Percentiles rank a stretch among this genome's conserved stretches.
Evolutionary conservation across 495 filamentous ascomycete species (phyloP).

Genomic region (Terfezia claveryi): DNA sequence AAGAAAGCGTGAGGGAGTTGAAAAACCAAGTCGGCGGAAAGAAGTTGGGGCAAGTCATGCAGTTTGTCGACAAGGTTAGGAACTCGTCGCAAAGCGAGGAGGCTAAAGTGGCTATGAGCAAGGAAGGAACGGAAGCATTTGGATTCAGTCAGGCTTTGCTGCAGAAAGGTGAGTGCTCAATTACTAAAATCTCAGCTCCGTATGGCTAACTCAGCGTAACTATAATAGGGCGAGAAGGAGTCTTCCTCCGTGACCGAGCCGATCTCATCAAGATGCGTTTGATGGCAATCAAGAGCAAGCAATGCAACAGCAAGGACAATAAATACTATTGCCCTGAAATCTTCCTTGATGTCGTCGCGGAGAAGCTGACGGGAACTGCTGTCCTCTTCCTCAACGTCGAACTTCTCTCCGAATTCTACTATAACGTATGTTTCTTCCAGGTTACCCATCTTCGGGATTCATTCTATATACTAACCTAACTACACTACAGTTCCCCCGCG

Average conservation of each 20-base stretch:
- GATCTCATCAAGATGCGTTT: slow-evolving; percentile 81
- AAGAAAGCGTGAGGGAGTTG: slow-evolving; percentile 49
- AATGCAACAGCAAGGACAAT: slow-evolving; percentile 60
- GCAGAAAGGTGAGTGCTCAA: slow-evolving; percentile 38
- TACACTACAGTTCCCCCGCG: slow-evolving; percentile 48
- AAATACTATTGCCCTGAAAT: slow-evolving; percentile 95
- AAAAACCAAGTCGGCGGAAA: slow-evolving; percentile 52
- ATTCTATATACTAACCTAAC: not conserved
- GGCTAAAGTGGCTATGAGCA: slow-evolving; percentile 60
- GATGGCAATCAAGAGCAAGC: slow-evolving; percentile 60
- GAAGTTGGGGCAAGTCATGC: slow-evolving; percentile 73
- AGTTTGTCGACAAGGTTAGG: slow-evolving; percentile 70
- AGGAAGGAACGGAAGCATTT: slow-evolving; percentile 63
- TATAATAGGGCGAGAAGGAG: slow-evolving; percentile 53
- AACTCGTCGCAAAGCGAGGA: slow-evolving; percentile 29
- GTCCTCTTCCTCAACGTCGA: slow-evolving; percentile 97
- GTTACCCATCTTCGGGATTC: not conserved
- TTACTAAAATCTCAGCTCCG: too few relatives aligned
- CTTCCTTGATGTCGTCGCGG: slow-evolving; percentile 88
- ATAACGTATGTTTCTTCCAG: slow-evolving; percentile 28
- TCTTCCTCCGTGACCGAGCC: slow-evolving; percentile 78
- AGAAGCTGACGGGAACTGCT: slow-evolving; percentile 82
- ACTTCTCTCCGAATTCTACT: slow-evolving; percentile 88
- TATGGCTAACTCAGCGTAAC: not conserved
- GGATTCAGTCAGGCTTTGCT: slow-evolving; percentile 74